These are phyloP conservation scores for Globisporangium mamillatum DNA, from an alignment of 352 stramenopile species.

Conservation along the genomic window DNA sequence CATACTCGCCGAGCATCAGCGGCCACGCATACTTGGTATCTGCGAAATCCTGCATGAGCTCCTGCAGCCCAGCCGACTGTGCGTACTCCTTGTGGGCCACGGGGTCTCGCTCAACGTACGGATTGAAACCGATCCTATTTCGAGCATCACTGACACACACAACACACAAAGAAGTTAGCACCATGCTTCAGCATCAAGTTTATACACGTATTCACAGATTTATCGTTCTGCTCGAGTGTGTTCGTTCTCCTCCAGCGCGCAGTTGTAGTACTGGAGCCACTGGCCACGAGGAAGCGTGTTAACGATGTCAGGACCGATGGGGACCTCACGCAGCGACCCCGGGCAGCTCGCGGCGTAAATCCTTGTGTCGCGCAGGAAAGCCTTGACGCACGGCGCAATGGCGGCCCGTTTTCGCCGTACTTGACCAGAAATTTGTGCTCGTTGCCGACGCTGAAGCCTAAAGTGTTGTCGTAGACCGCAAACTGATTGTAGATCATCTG, in stretches of 20 bases:
- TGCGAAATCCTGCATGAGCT: slow-evolving; percentile 46
- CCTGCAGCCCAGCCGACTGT: slow-evolving; percentile 36
- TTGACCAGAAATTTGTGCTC: slow-evolving; percentile 42
- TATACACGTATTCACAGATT: background rate
- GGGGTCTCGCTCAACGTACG: slow-evolving; percentile 54
- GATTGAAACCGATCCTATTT: slow-evolving; percentile 43
- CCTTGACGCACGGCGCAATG: slow-evolving; percentile 45
- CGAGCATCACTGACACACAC: too few relatives aligned
- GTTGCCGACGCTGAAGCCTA: slow-evolving; percentile 48
- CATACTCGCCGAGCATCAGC: slow-evolving; percentile 59
- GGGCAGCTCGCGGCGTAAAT: slow-evolving; percentile 37
- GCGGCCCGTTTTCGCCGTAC: slow-evolving; percentile 22
- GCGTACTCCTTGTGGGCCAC: slow-evolving; percentile 30
- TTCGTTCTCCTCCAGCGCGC: slow-evolving; percentile 36
- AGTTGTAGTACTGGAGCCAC: slow-evolving; percentile 49
- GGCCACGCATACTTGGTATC: slow-evolving; percentile 31
- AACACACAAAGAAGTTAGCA: background rate
- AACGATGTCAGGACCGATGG: slow-evolving; percentile 46
- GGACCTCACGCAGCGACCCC: slow-evolving; percentile 28
- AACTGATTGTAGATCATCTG: slow-evolving; percentile 55
- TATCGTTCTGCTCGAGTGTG: slow-evolving; percentile 34
- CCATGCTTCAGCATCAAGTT: background rate
- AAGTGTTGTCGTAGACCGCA: slow-evolving; percentile 54
- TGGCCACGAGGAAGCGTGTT: slow-evolving; percentile 35
- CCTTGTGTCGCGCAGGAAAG: slow-evolving; percentile 37